phyloP scores from a whole-genome alignment of 306 rosid genomes.

The Dryas alaskensis region DNA sequence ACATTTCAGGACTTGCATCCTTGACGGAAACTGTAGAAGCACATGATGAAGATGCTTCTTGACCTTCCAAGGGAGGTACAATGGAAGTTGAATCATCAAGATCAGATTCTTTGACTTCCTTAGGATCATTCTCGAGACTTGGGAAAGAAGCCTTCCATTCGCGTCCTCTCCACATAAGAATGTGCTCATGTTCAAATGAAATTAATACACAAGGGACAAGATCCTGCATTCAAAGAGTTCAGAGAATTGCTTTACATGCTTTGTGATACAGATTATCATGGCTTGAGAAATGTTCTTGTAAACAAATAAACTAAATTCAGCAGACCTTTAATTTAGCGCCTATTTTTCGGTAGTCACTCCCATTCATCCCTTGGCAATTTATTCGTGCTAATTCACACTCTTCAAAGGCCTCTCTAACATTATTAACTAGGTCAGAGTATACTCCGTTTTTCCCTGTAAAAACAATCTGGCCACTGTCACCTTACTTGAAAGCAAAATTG shows the following conservation, averaged over 20 bases:
- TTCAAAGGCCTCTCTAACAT: conserved; percentile 85
- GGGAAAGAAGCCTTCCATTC: conserved; percentile 66
- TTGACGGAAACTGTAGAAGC: conserved; percentile 12
- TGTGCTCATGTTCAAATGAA: conserved; percentile 76
- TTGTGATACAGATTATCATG: neutral
- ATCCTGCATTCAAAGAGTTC: conserved; percentile 51
- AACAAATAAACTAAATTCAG: conserved; percentile 3
- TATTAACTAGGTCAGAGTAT: conserved; percentile 54
- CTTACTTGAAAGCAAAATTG: conserved; percentile 6
- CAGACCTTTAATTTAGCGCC: conserved; percentile 92
- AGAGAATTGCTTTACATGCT: neutral
- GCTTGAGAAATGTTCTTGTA: neutral
- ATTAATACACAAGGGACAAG: conserved; percentile 90
- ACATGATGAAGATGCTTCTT: conserved; percentile 20
- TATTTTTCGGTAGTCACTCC: conserved; percentile 78
- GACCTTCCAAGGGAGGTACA: conserved; percentile 29
- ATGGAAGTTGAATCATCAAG: conserved; percentile 15
- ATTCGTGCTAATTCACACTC: conserved; percentile 89
- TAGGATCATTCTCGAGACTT: conserved; percentile 24
- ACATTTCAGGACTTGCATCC: conserved; percentile 22
- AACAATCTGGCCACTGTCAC: conserved; percentile 11
- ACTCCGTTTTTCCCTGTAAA: conserved; percentile 87
- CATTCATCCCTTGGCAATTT: conserved; percentile 85
- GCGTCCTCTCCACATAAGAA: conserved; percentile 87
- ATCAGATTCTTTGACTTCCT: conserved; percentile 34